Evolutionary conservation across 306 rosid species (phyloP).

Genomic region (Begonia fuchsioides): DNA sequence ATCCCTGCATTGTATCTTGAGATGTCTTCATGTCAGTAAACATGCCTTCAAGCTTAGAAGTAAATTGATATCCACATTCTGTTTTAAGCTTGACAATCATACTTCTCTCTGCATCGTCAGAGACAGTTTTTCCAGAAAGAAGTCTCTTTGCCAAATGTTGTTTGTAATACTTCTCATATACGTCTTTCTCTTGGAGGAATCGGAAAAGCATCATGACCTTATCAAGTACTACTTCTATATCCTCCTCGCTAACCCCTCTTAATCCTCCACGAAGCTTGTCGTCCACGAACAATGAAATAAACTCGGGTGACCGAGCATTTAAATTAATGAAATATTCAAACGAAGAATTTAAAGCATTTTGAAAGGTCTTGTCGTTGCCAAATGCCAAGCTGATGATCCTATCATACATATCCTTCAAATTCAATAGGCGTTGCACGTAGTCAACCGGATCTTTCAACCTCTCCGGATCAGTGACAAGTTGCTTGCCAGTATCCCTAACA

Average conservation of each 20-base stretch:
- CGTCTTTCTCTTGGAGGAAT: constrained; percentile 71
- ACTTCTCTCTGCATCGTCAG: constrained; percentile 81
- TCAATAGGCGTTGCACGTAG: constrained; percentile 67
- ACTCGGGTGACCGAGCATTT: constrained; percentile 63
- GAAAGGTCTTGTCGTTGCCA: constrained; percentile 79
- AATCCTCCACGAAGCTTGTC: constrained; percentile 71
- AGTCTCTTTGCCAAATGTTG: constrained; percentile 89
- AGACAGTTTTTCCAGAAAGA: constrained; percentile 65
- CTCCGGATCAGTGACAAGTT: constrained; percentile 75
- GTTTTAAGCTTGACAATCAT: constrained; percentile 79
- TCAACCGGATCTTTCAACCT: constrained; percentile 75
- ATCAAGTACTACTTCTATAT: constrained; percentile 69
- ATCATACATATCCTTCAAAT: constrained; percentile 71
- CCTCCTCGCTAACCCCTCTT: constrained; percentile 87
- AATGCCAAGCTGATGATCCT: constrained; percentile 50
- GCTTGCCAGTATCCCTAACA: constrained; percentile 55
- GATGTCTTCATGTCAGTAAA: constrained; percentile 76
- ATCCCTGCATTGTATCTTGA: constrained; percentile 71
- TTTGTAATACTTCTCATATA: constrained; percentile 69
- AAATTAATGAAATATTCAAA: constrained; percentile 67
- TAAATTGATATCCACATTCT: constrained; percentile 70
- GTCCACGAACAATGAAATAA: constrained; percentile 71
- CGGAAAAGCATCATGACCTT: constrained; percentile 79
- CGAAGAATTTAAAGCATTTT: constrained; percentile 81
- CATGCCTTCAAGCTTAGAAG: constrained; percentile 78